Evolutionary conservation across 352 stramenopile species (phyloP).

Genomic region (Phytopythium ostracodes): DNA sequence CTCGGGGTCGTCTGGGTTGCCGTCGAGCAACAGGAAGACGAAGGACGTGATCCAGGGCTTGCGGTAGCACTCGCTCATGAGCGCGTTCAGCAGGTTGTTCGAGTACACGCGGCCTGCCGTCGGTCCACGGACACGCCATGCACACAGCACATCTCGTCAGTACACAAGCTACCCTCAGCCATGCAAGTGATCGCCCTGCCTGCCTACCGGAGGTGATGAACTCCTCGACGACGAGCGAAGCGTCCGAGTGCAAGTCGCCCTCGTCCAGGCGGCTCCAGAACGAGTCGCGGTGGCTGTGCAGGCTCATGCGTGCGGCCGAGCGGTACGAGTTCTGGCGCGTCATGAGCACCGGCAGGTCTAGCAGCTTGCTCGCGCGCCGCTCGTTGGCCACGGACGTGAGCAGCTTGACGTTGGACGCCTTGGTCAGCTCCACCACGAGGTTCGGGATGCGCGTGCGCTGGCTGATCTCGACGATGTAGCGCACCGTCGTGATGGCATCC

Average conservation of each 20-base stretch:
- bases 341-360: conserved; percentile 32
- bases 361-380: conserved; percentile 26
- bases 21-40: conserved; percentile 60
- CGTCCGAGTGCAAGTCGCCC: conserved; percentile 20
- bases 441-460: conserved; percentile 63
- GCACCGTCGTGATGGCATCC: conserved; percentile 76
- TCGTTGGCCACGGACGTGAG: conserved; percentile 70
- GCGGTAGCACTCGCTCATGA: conserved; percentile 78
- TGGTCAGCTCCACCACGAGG: conserved; percentile 67
- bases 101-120: conserved; percentile 58
- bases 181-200: no score
- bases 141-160: no score
- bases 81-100: conserved; percentile 64
- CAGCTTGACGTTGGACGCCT: conserved; percentile 75
- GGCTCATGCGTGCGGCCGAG: conserved; percentile 28
- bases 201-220: conserved; percentile 71
- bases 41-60: conserved; percentile 75
- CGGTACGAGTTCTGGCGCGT: conserved; percentile 43
- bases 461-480: conserved; percentile 80
- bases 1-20: conserved; percentile 48
- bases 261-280: conserved; percentile 37
- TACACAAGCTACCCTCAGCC: no score
- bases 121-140: background rate
- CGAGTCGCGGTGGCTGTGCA: conserved; percentile 31
- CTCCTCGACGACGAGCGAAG: conserved; percentile 58